Base-by-base conservation (phyloP, 2,329 filamentous ascomycete species). In the Neofusicoccum umdonicola region DNA sequence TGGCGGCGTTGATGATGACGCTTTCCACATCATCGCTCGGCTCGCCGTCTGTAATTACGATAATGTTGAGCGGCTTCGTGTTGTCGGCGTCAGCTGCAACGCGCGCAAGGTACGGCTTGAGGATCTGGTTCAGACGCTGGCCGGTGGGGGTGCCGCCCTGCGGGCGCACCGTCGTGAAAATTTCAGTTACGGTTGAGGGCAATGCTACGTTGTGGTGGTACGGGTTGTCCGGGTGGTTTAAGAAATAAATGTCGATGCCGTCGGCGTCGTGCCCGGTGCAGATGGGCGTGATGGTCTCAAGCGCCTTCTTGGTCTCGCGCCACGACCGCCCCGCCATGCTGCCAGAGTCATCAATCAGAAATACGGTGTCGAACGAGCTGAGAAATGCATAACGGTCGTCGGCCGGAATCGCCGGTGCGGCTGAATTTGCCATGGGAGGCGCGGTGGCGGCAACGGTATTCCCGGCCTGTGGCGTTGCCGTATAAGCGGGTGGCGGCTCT, bases 301-400 rank as follows among this genome's bases (percentile, higher is more conserved):
- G 84, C 1, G 90, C 91, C 8, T 84, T 80, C 31, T 84, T 79
- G 0, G 91, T 91, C 76, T 97, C 91, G 12, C 79, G 76, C 94
- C 94, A 98, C 22, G 84, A 85, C n/a, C 80, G 73, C 15, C 90
- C 91, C 1, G 82, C 81, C 94, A 98, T 98, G 70, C 90, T 93
- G 4, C 87, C 87, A n/a, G 89, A 93, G 80, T 98, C 94, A 74
- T 98, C 94, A 73, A 98, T 92, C 1, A 98, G 79, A 75, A 98
- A 93, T 64, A 94, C 79, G 37, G 93, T 97, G 78, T 98, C 92
- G 74, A 97, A 97, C 15, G 83, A 83, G 47, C 79, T 76, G 4
- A 98, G 87, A 74, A 96, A 96, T 2, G 87, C 84, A 73, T 91
- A 95, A 1, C 83, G 85, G 70, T 92, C 89, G 69, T 92, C 88